Evolutionary conservation across 1,284 basidiomycete genomes (phyloP).

Genomic region (Melanopsichium pennsylvanicum): DNA sequence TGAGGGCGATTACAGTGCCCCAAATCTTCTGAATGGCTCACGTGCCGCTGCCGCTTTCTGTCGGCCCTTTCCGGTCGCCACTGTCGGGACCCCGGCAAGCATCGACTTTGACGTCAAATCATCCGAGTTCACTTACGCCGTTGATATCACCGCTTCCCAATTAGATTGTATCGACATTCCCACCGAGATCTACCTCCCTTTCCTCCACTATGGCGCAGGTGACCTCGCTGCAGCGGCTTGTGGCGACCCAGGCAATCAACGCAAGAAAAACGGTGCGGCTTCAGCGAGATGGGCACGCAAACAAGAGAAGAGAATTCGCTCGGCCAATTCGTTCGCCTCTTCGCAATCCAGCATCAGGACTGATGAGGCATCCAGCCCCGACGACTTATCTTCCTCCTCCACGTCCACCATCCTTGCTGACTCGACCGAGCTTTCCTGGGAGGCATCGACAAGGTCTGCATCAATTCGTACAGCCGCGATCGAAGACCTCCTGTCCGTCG

Average conservation of each 20-base stretch:
- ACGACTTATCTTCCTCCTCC: slow-evolving; percentile 15
- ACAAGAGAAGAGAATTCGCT: slow-evolving; percentile 28
- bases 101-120: slow-evolving; percentile 58
- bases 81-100: slow-evolving; percentile 47
- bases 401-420: slow-evolving; percentile 23
- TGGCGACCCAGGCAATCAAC: slow-evolving; percentile 30
- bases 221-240: slow-evolving; percentile 57
- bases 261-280: slow-evolving; percentile 8
- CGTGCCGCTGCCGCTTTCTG: slow-evolving; percentile 55
- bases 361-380: slow-evolving; percentile 5
- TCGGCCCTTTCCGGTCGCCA: slow-evolving; percentile 51
- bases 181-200: slow-evolving; percentile 86
- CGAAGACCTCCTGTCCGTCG: slow-evolving; percentile 63
- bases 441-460: slow-evolving; percentile 8
- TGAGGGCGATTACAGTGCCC: slow-evolving; percentile 22
- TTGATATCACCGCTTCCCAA: slow-evolving; percentile 40
- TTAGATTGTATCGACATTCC: slow-evolving; percentile 65
- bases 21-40: slow-evolving; percentile 42
- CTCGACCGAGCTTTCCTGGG: slow-evolving; percentile 13
- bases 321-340: slow-evolving; percentile 11
- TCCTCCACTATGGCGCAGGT: slow-evolving; percentile 82
- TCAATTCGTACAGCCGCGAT: background rate
- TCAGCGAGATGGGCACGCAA: slow-evolving; percentile 20
- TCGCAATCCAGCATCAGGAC: slow-evolving; percentile 14
- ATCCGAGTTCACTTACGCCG: slow-evolving; percentile 41